These are phyloP conservation scores for Tylopilus balloui DNA, from an alignment of 768 basidiomycete species.

Conservation along the genomic window DNA sequence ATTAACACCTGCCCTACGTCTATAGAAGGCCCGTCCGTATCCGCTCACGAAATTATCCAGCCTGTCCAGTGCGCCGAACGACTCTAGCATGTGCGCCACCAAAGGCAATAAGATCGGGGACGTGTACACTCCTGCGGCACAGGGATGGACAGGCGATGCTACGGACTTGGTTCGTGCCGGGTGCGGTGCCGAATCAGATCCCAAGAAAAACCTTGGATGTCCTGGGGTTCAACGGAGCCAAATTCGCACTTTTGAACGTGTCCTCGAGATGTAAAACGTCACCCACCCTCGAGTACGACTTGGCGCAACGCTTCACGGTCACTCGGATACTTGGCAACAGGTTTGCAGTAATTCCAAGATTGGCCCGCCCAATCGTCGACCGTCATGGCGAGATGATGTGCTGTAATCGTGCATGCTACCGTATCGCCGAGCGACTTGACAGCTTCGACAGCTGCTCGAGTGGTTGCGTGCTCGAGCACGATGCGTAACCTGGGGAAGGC, in stretches of 20 bases:
- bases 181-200: constrained; percentile 96
- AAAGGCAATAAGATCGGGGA: constrained; percentile 89
- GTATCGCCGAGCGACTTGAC: constrained; percentile 75
- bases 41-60: constrained; percentile 75
- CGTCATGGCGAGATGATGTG: constrained; percentile 90
- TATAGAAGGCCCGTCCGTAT: constrained; percentile 81
- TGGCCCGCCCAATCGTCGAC: constrained; percentile 98
- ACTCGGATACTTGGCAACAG: constrained; percentile 93
- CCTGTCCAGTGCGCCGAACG: constrained; percentile 79
- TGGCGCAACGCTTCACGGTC: constrained; percentile 80
- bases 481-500: constrained; percentile 89
- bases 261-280: neutral
- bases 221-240: constrained; percentile 40
- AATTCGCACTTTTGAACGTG: neutral
- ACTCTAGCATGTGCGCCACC: constrained; percentile 82
- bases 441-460: constrained; percentile 82
- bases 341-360: constrained; percentile 95
- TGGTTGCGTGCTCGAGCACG: constrained; percentile 96
- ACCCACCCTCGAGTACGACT: constrained; percentile 68
- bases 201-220: constrained; percentile 93
- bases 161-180: constrained; percentile 63
- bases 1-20: constrained; percentile 29
- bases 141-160: constrained; percentile 63
- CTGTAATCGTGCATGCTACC: constrained; percentile 95
- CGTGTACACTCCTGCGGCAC: constrained; percentile 96